Base-by-base conservation (phyloP, 306 rosid genomes). In the Quercus robur region DNA sequence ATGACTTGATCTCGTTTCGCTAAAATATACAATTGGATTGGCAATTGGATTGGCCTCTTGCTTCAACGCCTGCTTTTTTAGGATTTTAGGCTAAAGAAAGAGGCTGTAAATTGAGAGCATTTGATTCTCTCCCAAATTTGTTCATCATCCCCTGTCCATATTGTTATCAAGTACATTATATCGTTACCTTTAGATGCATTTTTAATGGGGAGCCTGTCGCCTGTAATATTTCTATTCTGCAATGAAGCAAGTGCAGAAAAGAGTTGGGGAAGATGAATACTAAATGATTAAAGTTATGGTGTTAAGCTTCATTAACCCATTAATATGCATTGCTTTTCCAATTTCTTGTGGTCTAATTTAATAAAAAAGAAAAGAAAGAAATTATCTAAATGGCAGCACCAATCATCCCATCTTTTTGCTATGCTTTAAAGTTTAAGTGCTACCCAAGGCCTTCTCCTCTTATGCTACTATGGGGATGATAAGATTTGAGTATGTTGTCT, bases 21-120 rank as follows among this genome's bases (percentile, higher is more conserved):
- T 85, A 80, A 75, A 84, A 85, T 73, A 76, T 72, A 74, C 89
- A 69, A 88, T 90, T 87, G 86, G 87, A 82, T 89, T 83, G 86
- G 83, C 91, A 70, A 87, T 90, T 87, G 87, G 88, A 83, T 89
- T 84, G 87, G 83, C 92, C 90, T 89, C 92, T 88, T 81, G 80
- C 88, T 86, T 78, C 85, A 68, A 35, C 68, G 89, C 97, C 97
- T 90, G 83, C 84, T 83, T 88, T 84, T 82, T 90, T 86, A 92
- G 85, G 90, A 89, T 89, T 88, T 87, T 89, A 89, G 98, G 94
- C 92, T 78, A 70, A 87, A 82, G 85, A 86, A 78, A 84, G 93
- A 83, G 96, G 94, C 89, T 91, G 96, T 91, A 88, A 88, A 88
- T 89, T 82, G 78, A 73, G 89, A 85, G 84, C 82, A 78, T 78